Conservation (phyloP, 2,329 filamentous ascomycete species). For the Cercospora nicotianae region DNA sequence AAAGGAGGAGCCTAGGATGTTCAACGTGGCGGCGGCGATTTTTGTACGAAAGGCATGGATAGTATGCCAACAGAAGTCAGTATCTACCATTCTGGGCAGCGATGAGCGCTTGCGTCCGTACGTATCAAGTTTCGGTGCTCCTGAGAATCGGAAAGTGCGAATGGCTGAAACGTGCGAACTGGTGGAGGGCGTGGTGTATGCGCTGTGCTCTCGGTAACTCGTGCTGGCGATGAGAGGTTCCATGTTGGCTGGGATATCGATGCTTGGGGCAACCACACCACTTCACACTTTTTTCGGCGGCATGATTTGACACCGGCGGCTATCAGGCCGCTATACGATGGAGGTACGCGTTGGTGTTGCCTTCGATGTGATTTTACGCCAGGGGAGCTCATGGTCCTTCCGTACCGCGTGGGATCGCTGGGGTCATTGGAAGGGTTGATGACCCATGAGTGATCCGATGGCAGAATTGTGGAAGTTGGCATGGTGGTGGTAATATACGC, state of each 20-base stretch:
- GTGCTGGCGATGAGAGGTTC: not conserved
- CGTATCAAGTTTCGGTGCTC: not conserved
- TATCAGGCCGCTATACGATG: not conserved
- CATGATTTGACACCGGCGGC: conserved; percentile 1
- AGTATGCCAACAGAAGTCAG: not conserved
- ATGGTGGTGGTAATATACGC: not conserved
- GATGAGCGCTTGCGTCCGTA: conserved; percentile 3
- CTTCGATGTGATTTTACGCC: not conserved
- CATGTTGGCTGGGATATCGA: conserved; percentile 1
- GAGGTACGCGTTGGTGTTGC: not conserved
- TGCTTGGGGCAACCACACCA: conserved; percentile 1
- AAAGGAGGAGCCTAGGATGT: not conserved
- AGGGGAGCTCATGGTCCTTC: not conserved
- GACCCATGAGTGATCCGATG: not conserved
- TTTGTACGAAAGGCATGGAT: not conserved
- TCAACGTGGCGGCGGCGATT: not conserved
- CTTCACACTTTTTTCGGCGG: not conserved
- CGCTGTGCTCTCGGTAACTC: not conserved
- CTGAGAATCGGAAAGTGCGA: not conserved
- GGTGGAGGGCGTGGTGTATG: not conserved
- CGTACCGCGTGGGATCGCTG: not conserved
- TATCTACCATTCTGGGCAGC: not conserved
- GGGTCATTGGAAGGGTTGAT: not conserved
- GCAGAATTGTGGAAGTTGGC: conserved; percentile 6
- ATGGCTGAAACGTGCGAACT: conserved; percentile 6